Percentiles rank a stretch among this genome's conserved stretches.
Evolutionary conservation across 257 asterid genomes (phyloP).

Genomic region (Verbena officinalis): DNA sequence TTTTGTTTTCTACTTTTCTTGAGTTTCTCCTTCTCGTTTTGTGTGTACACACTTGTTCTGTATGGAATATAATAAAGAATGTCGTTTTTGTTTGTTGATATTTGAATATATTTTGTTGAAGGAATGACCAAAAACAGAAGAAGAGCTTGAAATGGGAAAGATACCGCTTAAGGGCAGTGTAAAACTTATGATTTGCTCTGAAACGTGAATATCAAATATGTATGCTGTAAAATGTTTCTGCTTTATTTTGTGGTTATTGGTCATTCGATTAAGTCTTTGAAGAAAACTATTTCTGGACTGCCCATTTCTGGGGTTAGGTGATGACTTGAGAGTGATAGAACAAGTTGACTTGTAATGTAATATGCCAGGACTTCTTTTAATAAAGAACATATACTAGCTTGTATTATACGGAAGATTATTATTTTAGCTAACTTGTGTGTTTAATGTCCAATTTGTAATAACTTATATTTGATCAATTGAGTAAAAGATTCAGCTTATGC

Average conservation of each 20-base stretch:
- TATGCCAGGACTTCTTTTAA: background rate
- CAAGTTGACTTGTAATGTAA: background rate
- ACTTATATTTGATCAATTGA: conserved; percentile 1
- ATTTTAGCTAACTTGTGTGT: background rate
- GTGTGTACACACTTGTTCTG: background rate
- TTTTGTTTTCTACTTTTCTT: conserved; percentile 17
- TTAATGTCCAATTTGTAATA: background rate
- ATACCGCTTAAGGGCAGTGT: no score
- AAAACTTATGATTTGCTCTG: no score
- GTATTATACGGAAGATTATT: background rate
- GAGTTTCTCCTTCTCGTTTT: background rate
- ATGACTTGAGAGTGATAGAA: background rate
- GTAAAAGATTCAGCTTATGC: conserved; percentile 10
- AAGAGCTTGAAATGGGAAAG: no score
- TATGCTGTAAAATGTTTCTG: background rate
- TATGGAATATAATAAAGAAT: background rate
- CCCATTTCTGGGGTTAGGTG: background rate
- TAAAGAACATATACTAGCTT: background rate
- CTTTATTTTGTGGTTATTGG: background rate
- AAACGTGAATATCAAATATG: no score
- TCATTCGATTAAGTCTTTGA: conserved; percentile 11
- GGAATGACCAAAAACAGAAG: no score
- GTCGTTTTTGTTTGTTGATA: background rate
- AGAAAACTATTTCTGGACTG: background rate
- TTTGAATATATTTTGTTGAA: no score